These are phyloP conservation scores for Cryptosporidium meleagridis DNA, from an alignment of 169 alveolate species.

Conservation along the genomic window DNA sequence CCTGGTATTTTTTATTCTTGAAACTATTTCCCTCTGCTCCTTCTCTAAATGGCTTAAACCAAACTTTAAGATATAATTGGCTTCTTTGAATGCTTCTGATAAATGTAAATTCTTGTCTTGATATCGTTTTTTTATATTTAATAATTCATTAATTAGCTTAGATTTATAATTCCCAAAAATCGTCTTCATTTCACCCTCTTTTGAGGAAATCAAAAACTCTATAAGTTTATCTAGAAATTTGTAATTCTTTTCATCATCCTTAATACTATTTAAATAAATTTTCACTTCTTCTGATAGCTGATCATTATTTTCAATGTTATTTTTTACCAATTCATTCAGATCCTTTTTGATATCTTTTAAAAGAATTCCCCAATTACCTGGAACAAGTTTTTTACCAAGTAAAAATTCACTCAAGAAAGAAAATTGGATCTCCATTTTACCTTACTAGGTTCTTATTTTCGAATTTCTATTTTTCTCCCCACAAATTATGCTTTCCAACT, in stretches of 20 bases:
- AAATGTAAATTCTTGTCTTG: slow-evolving; percentile 5
- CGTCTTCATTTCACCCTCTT: slow-evolving; percentile 37
- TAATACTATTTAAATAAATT: neutral
- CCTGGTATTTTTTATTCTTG: slow-evolving; percentile 5
- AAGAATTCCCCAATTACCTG: slow-evolving; percentile 28
- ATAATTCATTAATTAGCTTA: slow-evolving; percentile 5
- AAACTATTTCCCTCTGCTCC: slow-evolving; percentile 6
- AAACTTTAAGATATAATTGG: slow-evolving; percentile 31
- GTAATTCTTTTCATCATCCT: slow-evolving; percentile 14
- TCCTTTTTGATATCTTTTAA: slow-evolving; percentile 7
- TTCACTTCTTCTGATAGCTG: slow-evolving; percentile 3
- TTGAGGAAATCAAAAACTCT: slow-evolving; percentile 20
- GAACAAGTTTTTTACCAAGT: slow-evolving; percentile 5
- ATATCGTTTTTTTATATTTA: neutral
- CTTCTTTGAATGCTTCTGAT: slow-evolving; percentile 9
- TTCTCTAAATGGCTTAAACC: slow-evolving; percentile 16
- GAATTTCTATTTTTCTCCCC: neutral
- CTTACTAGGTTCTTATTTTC: neutral
- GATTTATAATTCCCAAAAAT: slow-evolving; percentile 32
- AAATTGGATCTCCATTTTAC: slow-evolving; percentile 31
- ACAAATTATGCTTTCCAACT: neutral
- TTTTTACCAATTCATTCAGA: neutral
- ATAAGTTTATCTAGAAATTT: neutral
- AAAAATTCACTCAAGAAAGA: slow-evolving; percentile 6
- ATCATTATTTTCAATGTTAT: neutral